These are phyloP conservation scores for Heritiera littoralis DNA, from an alignment of 345 rosid species.

Conservation along the genomic window DNA sequence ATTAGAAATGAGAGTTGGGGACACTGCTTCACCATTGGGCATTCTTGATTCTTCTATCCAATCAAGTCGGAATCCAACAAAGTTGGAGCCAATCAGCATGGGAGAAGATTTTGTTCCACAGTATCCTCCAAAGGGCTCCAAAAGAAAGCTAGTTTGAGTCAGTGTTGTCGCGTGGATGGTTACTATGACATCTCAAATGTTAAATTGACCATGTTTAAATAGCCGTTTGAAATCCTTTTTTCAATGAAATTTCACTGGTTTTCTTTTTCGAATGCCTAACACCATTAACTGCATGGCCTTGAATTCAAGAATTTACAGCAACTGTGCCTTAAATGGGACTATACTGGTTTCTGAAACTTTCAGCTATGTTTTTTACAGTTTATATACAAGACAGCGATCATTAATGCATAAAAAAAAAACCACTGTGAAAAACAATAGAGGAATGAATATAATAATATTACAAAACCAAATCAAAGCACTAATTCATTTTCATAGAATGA, in stretches of 20 bases:
- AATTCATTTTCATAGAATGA: not conserved
- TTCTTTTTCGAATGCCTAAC: not conserved
- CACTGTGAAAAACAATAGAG: not conserved
- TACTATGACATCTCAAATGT: not conserved
- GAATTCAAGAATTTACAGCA: not conserved
- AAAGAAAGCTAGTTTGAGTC: not conserved
- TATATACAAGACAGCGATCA: not conserved
- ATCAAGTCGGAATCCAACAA: not conserved
- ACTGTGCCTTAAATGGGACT: not conserved
- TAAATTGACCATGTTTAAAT: not conserved
- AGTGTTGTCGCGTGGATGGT: not conserved
- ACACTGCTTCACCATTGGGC: too few species aligned
- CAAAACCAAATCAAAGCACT: conserved; percentile 8
- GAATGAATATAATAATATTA: conserved; percentile 9
- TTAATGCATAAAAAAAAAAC: not conserved
- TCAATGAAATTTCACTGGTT: not conserved
- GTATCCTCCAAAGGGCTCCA: not conserved
- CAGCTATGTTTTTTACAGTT: not conserved
- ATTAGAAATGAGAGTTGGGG: too few species aligned
- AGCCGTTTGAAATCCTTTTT: conserved; percentile 1
- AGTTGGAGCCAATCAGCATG: conserved; percentile 8
- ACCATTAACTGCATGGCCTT: not conserved
- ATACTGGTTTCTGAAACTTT: not conserved
- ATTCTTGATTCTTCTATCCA: not conserved
- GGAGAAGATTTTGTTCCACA: not conserved